Conservation (phyloP, 352 stramenopile genomes). For the Phytophthora nicotianae region DNA sequence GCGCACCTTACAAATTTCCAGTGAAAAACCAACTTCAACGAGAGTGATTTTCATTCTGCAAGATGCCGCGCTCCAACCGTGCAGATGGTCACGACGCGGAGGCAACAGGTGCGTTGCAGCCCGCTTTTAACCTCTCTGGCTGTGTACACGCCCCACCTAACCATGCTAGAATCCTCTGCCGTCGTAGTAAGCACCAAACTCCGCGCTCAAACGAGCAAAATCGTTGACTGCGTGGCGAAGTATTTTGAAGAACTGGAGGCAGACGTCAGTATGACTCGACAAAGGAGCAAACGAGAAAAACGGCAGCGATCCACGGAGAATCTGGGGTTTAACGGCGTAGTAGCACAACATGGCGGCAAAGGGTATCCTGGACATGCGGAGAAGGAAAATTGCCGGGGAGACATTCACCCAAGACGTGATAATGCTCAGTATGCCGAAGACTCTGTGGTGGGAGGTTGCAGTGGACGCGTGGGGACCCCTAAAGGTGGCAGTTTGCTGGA, state of each 20-base stretch:
- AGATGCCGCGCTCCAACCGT: slow-evolving; percentile 7
- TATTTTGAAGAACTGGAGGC: slow-evolving; percentile 11
- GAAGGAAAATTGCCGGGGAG: too few species aligned
- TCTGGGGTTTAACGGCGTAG: neutral
- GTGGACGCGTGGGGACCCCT: neutral
- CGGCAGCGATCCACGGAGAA: neutral
- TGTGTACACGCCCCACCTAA: neutral
- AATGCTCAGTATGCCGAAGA: neutral
- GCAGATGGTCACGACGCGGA: neutral
- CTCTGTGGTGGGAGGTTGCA: neutral
- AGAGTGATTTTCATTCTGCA: slow-evolving; percentile 29
- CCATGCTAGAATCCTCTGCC: neutral
- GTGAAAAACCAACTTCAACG: slow-evolving; percentile 27
- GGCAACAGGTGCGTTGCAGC: slow-evolving; percentile 9
- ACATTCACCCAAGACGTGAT: neutral
- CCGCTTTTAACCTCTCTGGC: neutral
- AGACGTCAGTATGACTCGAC: neutral
- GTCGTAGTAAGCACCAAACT: slow-evolving; percentile 9
- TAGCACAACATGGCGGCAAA: neutral
- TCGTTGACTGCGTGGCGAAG: slow-evolving; percentile 12
- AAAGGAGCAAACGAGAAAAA: neutral
- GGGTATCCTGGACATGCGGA: neutral
- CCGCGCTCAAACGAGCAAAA: slow-evolving; percentile 16
- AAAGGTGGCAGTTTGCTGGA: neutral
- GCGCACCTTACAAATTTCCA: slow-evolving; percentile 4